Percentiles rank a stretch among this genome's conserved stretches.
Evolutionary conservation across 2,329 filamentous ascomycete genomes (phyloP).

Genomic region (Moelleriella libera): DNA sequence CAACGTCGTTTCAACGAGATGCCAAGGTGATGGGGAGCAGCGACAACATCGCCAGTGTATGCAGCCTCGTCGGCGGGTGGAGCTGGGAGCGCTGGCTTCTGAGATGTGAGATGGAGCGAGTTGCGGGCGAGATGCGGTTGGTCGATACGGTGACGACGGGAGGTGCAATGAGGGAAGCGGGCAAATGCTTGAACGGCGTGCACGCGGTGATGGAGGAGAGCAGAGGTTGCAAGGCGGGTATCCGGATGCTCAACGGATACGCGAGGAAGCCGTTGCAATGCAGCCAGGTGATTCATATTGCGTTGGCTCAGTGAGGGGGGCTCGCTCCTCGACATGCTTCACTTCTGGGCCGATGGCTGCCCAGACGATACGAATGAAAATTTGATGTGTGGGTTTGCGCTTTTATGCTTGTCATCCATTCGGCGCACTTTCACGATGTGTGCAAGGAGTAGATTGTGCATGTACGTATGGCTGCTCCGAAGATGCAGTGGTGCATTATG

Average conservation of each 20-base stretch:
- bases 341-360: too few species aligned
- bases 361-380: too few species aligned
- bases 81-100: slow-evolving; percentile 95
- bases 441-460: too few species aligned
- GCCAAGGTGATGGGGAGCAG: slow-evolving; percentile 54
- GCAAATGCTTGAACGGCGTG: slow-evolving; percentile 45
- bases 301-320: slow-evolving; percentile 10
- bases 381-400: too few species aligned
- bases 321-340: not conserved
- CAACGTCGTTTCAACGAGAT: slow-evolving; percentile 37
- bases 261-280: slow-evolving; percentile 42
- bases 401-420: too few species aligned
- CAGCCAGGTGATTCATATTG: slow-evolving; percentile 23
- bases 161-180: slow-evolving; percentile 38
- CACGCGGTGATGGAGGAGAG: slow-evolving; percentile 51
- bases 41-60: slow-evolving; percentile 57
- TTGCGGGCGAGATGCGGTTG: slow-evolving; percentile 49
- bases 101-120: slow-evolving; percentile 71
- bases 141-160: slow-evolving; percentile 37
- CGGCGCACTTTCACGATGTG: too few species aligned
- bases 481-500: too few species aligned
- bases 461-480: too few species aligned
- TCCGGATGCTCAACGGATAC: slow-evolving; percentile 48
- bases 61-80: slow-evolving; percentile 74
- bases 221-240: slow-evolving; percentile 41